Percentiles rank a stretch among this genome's conserved stretches.
These are phyloP conservation scores for Cryptococcus sp. DNA, from an alignment of 1,284 basidiomycete genomes.

Conservation along the genomic window DNA sequence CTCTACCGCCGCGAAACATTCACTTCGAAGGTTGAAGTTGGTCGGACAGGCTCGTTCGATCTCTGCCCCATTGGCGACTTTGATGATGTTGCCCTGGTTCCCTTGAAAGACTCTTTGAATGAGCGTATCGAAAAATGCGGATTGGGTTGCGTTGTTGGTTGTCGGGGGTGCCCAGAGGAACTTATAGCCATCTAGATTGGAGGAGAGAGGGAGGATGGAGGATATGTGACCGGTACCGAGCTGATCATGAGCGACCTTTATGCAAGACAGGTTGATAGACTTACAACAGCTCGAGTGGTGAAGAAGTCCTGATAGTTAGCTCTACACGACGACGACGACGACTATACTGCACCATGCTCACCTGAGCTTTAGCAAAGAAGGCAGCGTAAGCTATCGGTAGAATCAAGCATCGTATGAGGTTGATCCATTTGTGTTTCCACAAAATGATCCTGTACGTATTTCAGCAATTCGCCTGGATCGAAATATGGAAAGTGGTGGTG, in stretches of 20 bases:
- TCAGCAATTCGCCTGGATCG: not conserved
- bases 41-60: conserved; percentile 61
- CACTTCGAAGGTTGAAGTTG: conserved; percentile 64
- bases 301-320: conserved; percentile 21
- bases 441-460: conserved; percentile 11
- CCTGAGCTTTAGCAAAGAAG: conserved; percentile 54
- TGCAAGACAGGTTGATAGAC: conserved; percentile 43
- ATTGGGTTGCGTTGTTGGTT: conserved; percentile 52
- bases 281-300: conserved; percentile 13
- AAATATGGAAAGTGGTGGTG: not conserved
- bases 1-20: conserved; percentile 65
- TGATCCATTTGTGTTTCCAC: conserved; percentile 50
- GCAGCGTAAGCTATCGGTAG: conserved; percentile 63
- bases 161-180: conserved; percentile 55
- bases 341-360: not conserved
- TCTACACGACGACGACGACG: conserved; percentile 6
- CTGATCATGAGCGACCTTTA: conserved; percentile 26
- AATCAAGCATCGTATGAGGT: conserved; percentile 61
- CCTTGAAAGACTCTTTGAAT: conserved; percentile 49
- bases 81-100: conserved; percentile 10
- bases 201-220: conserved; percentile 52
- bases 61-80: conserved; percentile 45
- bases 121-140: conserved; percentile 55
- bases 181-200: conserved; percentile 54
- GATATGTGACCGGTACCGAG: conserved; percentile 59